Percentiles rank a stretch among this genome's conserved stretches.
Conservation (phyloP, 768 basidiomycete species). For the Boletus speciosus region DNA sequence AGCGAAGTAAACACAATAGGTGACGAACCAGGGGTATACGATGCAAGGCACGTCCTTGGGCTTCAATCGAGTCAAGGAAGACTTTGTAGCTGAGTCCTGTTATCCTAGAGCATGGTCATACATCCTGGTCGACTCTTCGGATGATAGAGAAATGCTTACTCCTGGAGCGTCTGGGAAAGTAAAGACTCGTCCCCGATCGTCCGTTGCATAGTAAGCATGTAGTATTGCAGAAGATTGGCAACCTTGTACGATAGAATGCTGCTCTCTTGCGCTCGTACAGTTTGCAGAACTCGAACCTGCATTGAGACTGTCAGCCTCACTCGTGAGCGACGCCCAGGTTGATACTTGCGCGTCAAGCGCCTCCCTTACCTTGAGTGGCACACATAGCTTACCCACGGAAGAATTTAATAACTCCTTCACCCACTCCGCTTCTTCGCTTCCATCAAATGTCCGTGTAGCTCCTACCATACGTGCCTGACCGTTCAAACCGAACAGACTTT, state of each 20-base stretch:
- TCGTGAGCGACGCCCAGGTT: background rate
- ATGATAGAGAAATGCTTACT: constrained; percentile 46
- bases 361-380: constrained; percentile 74
- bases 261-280: constrained; percentile 89
- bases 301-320: background rate
- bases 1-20: background rate
- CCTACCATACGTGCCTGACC: constrained; percentile 66
- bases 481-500: constrained; percentile 73
- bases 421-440: constrained; percentile 71
- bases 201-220: constrained; percentile 85
- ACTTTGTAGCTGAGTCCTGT: constrained; percentile 76
- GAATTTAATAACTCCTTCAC: constrained; percentile 78
- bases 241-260: constrained; percentile 90
- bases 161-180: constrained; percentile 70
- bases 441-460: constrained; percentile 51
- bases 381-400: constrained; percentile 77
- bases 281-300: constrained; percentile 88
- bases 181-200: constrained; percentile 85
- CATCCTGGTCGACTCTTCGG: background rate
- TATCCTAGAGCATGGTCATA: constrained; percentile 46
- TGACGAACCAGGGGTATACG: constrained; percentile 51
- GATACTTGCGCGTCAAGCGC: background rate
- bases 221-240: constrained; percentile 93
- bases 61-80: constrained; percentile 85
- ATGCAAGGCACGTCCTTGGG: constrained; percentile 68